Conservation (phyloP, 2,329 filamentous ascomycete genomes). For the Neonectria neomacrospora region DNA sequence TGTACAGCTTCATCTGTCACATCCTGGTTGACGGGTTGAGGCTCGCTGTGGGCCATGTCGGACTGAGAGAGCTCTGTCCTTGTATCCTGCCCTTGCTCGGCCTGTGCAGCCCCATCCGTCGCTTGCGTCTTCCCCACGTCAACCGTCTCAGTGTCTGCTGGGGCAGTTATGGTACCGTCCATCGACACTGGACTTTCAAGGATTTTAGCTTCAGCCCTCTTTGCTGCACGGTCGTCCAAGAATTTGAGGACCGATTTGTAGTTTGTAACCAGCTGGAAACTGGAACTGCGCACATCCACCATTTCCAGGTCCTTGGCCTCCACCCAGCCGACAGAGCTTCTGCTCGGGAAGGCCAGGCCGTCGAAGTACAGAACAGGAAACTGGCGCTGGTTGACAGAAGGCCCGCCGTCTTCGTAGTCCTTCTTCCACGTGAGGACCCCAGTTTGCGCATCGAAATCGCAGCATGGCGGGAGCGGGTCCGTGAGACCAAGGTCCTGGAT, state of each 20-base stretch:
- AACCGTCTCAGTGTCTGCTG: not conserved
- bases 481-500: constrained; percentile 15
- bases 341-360: not conserved
- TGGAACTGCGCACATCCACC: not conserved
- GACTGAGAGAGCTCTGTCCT: not conserved
- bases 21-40: not conserved
- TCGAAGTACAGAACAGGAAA: constrained; percentile 1
- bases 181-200: not conserved
- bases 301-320: not conserved
- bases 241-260: not conserved
- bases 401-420: constrained; percentile 4
- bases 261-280: not conserved
- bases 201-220: not conserved
- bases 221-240: not conserved
- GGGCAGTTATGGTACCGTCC: not conserved
- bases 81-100: not conserved
- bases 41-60: not conserved
- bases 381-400: not conserved
- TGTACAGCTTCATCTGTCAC: not conserved
- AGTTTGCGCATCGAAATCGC: not conserved
- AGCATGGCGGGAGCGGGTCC: not conserved
- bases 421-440: not conserved
- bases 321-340: not conserved
- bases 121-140: not conserved
- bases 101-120: not conserved